Evolutionary conservation across 805 yeast genomes (phyloP).

Genomic region (Lipomyces spencermartinsiae): DNA sequence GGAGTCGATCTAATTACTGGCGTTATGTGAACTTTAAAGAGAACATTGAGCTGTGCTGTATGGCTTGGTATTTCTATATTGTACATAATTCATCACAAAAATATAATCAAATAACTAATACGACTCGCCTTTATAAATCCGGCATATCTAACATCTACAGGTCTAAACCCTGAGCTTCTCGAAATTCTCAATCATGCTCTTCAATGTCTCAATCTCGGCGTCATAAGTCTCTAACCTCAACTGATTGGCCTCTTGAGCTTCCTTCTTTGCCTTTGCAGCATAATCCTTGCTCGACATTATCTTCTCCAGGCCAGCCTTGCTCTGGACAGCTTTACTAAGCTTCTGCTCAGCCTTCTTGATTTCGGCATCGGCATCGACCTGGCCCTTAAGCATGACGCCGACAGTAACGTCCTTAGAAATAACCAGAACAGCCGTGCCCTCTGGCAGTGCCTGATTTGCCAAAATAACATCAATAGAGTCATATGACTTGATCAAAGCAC

Average conservation of each 20-base stretch:
- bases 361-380: conserved; percentile 90
- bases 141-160: not conserved
- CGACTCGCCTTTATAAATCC: not conserved
- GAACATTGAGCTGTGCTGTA: not conserved
- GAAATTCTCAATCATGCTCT: conserved; percentile 82
- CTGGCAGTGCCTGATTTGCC: conserved; percentile 66
- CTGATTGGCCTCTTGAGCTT: conserved; percentile 78
- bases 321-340: conserved; percentile 66
- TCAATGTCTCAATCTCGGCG: conserved; percentile 91
- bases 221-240: conserved; percentile 68
- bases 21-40: not conserved
- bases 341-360: conserved; percentile 81
- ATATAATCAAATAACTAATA: not conserved
- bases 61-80: not conserved
- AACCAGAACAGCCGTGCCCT: conserved; percentile 87
- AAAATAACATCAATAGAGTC: conserved; percentile 24
- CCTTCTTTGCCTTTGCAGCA: conserved; percentile 80
- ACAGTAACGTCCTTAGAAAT: conserved; percentile 83
- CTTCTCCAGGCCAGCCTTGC: conserved; percentile 70
- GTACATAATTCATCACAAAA: not conserved
- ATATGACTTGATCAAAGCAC: conserved; percentile 74
- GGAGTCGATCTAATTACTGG: not conserved
- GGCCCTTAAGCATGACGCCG: conserved; percentile 91
- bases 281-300: conserved; percentile 75
- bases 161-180: conserved; percentile 68